Base-by-base conservation (phyloP, 345 rosid genomes). In the Dimocarpus longan region DNA sequence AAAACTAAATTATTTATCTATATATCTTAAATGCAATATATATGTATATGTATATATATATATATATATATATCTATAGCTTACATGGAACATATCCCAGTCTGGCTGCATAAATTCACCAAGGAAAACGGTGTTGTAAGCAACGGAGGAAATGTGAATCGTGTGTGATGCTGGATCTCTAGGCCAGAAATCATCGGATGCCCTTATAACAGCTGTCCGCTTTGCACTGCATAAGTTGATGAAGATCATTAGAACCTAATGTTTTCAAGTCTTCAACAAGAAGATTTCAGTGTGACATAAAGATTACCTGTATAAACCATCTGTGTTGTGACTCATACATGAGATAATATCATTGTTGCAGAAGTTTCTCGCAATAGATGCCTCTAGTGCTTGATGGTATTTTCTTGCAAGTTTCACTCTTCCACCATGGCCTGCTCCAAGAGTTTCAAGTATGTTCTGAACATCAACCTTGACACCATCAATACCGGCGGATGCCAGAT, bases 401-500 rank as follows among this genome's bases (percentile, higher is more conserved):
- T 87, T 88, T 73, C 91, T 85, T 19, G 95, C 84, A 69, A 89
- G 89, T 80, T 89, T 81, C 77, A 91, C 93, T 80, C 95, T 87
- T 79, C 95, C 93, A 11, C 93, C 91, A 7, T 90, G 85, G 60
- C 92, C 89, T 5, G 84, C 86, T 10, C 95, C 93, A 8, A 91
- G 92, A 63, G 93, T 88, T 84, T 90, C 93, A 0, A 93, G 88
- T 80, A 93, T 91, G 84, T 91, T 92, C 66, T 92, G 96, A 62
- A 91, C 98, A 75, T 92, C 97, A 26, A 93, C 97, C 85, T 93
- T 92, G 76, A 92, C 93, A 24, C 97, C 97, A 54, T 92, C 93
- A 2, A 92, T 82, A 19, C 96, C 93, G 67, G 91, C 88, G 5
- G 90, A 85, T 26, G 98, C 87, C 11, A 93, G 93, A 82, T 93